Base-by-base conservation (phyloP, 352 stramenopile species). In the Phytophthora hybrid region DNA sequence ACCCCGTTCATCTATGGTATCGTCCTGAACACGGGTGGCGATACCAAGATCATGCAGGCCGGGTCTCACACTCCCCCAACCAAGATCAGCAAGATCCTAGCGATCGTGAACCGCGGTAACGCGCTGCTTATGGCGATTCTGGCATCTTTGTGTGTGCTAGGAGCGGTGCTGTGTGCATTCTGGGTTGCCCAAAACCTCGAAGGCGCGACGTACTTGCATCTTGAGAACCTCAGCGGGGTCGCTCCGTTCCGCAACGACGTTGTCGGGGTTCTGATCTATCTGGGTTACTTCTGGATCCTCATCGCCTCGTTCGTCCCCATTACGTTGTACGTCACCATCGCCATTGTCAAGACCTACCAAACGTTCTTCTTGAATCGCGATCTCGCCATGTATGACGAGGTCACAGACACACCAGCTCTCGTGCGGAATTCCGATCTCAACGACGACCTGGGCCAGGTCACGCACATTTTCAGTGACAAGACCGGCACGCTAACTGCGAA, bases 41-140 rank as follows among this genome's bases (percentile, higher is more conserved):
- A 96, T 68, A 95, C 89, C 39, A 97, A 96, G 77, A 94, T 97
- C 80, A 97, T 95, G 90, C 89, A 97, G 69, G 89, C 85, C 9
- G 79, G 83, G 5, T 90, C 79, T 8, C 84, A 93, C 59, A 92
- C 83, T 53, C 87, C 89, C 0, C 74, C 71, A 0, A 82, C 68
- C 32, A 97, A 97, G 68, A 81, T 81, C 9, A 94, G 89, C 77
- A 94, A 97, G 79, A 94, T 95, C 55, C 58, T 95, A 26, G 81
- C 83, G 47, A 95, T 95, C 53, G 89, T 97, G 31, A 94, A 95
- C 69, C 85, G 81, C 8, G 87, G 89, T 32, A 94, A 93, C 53
- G 84, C 77, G 10, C 76, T 95, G 59, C 66, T 97, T 14, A 95
- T 95, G 85, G 71, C 80, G 4, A 93, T 92, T 62, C 63, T 96